Base-by-base conservation (phyloP, 2,329 filamentous ascomycete species). In the Sclerotinia borealis region DNA sequence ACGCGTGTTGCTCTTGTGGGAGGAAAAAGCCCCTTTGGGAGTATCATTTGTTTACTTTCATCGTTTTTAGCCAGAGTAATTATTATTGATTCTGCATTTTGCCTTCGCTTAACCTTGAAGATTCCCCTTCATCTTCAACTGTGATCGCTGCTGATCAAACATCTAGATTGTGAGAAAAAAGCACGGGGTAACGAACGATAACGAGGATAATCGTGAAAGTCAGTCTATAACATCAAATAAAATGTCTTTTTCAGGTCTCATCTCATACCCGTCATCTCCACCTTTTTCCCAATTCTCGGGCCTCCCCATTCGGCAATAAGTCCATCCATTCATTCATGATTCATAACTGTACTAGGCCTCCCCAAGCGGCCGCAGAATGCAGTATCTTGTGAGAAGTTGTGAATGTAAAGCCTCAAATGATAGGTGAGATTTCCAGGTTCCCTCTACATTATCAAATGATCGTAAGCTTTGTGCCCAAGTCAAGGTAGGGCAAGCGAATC, bases 391-490 rank as follows among this genome's bases (percentile, higher is more conserved):
- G 41, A 56, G 52, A 56, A 47, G 29, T 51, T 56, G 43, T 56
- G 60, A 62, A 64, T 55, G 25, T 48, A 41, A 66, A 64, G 64
- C 63, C 61, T 63, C 59, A 63, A 47, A 59, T 65, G 65, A 66
- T 65, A 66, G 65, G 62, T 66, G 64, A 64, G 41, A 37, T 31
- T 58, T 54, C n/a, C 6, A 29, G 52, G 59, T 36, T 61, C 59
- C 34, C 47, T 17, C 52, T 65, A 69, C 67, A 66, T 68, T 66
- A 68, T 58, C 64, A 67, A 66, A 65, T 64, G 56, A 56, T 41
- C 56, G 63, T 56, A 56, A 43, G 39, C 39, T 63, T 43, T 56
- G 48, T 68, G 68, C 68, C 68, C 68, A 68, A 69, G 59, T 63
- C 52, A 62, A 56, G 39, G 39, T 19, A 56, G 27, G 27, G 54